phyloP scores from a whole-genome alignment of 2,329 filamentous ascomycete genomes.

The Tolypocladium cylindrosporum region DNA sequence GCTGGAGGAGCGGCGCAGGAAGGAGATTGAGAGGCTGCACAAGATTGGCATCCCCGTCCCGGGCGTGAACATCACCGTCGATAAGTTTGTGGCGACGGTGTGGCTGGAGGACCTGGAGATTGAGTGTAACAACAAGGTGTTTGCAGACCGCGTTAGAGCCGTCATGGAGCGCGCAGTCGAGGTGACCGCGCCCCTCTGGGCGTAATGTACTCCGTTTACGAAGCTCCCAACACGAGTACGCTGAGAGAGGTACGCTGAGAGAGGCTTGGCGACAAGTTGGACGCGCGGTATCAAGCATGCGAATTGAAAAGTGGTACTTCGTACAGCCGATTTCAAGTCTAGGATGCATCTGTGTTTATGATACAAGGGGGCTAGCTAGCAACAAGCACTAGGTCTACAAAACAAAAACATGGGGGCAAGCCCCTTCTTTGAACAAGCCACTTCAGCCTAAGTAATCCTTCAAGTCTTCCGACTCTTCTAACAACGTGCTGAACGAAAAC shows the following conservation, averaged over 20 bases:
- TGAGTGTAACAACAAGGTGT: constrained; percentile 68
- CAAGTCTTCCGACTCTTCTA: constrained; percentile 70
- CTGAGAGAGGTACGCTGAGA: background rate
- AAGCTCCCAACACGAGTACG: background rate
- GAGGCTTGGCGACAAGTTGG: background rate
- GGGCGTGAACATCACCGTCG: constrained; percentile 75
- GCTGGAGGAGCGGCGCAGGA: constrained; percentile 46
- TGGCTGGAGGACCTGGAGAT: constrained; percentile 91
- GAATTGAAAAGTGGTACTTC: background rate
- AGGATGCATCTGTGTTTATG: constrained; percentile 11
- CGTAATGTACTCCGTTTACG: constrained; percentile 14
- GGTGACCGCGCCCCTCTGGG: constrained; percentile 68
- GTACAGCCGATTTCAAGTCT: constrained; percentile 1
- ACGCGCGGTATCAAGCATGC: background rate
- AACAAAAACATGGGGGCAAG: constrained; percentile 8
- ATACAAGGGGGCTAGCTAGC: constrained; percentile 16
- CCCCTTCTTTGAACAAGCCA: constrained; percentile 5
- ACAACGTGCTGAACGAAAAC: constrained; percentile 74
- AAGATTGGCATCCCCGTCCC: constrained; percentile 83
- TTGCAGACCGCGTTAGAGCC: constrained; percentile 75
- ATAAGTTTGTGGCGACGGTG: constrained; percentile 77
- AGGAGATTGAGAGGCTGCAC: constrained; percentile 70
- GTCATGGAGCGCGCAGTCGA: constrained; percentile 87
- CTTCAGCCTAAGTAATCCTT: constrained; percentile 42
- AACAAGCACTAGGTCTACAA: constrained; percentile 16